These are phyloP conservation scores for Candida neerlandica DNA, from an alignment of 1,139 yeast genomes.

Conservation along the genomic window DNA sequence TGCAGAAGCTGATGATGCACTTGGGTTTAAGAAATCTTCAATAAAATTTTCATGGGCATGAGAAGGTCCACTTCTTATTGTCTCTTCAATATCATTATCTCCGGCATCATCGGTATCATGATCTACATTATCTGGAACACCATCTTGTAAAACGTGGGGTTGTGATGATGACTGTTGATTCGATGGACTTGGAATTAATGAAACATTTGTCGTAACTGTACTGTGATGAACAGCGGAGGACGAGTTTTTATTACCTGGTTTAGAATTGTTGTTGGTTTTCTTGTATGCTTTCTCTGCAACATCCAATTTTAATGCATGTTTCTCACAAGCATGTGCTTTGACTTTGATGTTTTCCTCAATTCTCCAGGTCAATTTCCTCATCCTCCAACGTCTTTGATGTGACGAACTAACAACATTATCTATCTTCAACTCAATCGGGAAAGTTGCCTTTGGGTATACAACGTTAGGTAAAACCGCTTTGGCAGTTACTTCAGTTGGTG, in stretches of 20 bases:
- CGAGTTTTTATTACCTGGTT: conserved; percentile 15
- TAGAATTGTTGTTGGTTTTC: conserved; percentile 16
- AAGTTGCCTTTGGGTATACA: conserved; percentile 81
- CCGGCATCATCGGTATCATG: conserved; percentile 9
- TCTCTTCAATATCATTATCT: conserved; percentile 14
- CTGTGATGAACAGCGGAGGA: conserved; percentile 37
- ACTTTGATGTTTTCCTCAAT: conserved; percentile 80
- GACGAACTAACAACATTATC: conserved; percentile 67
- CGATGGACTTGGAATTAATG: conserved; percentile 17
- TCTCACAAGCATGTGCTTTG: conserved; percentile 56
- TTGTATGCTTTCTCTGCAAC: conserved; percentile 47
- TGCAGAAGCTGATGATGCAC: not conserved
- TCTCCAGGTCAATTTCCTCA: conserved; percentile 88
- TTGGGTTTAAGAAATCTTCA: conserved; percentile 29
- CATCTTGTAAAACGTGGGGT: conserved; percentile 5
- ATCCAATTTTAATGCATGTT: conserved; percentile 53
- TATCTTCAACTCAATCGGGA: conserved; percentile 78
- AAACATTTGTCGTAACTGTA: conserved; percentile 37
- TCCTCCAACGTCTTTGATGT: conserved; percentile 78
- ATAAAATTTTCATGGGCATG: conserved; percentile 29
- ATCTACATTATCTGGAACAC: conserved; percentile 7
- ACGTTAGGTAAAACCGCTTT: conserved; percentile 87
- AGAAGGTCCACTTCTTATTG: conserved; percentile 24
- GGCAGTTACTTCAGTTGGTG: conserved; percentile 91
- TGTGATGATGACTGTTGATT: conserved; percentile 10